phyloP scores from a whole-genome alignment of 1,139 yeast genomes.

The Hansenula lynferdii region DNA sequence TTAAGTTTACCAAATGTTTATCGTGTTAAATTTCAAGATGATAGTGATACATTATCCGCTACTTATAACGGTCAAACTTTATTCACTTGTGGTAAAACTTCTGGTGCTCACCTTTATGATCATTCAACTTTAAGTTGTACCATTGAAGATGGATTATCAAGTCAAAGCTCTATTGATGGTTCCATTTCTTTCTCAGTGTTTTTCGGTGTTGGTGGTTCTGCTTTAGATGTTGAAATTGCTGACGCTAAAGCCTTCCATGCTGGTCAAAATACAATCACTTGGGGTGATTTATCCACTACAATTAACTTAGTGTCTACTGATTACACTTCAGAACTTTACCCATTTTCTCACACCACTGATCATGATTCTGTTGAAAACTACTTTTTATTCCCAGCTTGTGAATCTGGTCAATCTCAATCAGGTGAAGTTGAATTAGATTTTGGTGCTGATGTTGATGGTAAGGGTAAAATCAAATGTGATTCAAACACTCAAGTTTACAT shows the following conservation, averaged over 20 bases:
- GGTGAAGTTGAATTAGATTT: constrained; percentile 24
- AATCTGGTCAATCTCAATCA: constrained; percentile 17
- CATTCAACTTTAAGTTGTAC: constrained; percentile 26
- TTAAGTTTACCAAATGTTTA: constrained; percentile 26
- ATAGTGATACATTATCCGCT: constrained; percentile 13
- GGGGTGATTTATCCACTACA: constrained; percentile 20
- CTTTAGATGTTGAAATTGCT: constrained; percentile 15
- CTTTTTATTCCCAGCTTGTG: constrained; percentile 27
- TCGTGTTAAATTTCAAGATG: constrained; percentile 26
- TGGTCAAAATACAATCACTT: constrained; percentile 6
- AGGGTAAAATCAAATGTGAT: constrained; percentile 23
- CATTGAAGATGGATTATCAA: constrained; percentile 19
- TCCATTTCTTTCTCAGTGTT: constrained; percentile 23
- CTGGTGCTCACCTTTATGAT: constrained; percentile 26
- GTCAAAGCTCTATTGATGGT: constrained; percentile 22
- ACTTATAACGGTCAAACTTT: constrained; percentile 22
- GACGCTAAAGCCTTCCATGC: constrained; percentile 1
- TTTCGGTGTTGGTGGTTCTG: constrained; percentile 25
- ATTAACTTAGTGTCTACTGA: constrained; percentile 22
- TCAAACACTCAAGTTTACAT: constrained; percentile 21
- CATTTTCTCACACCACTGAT: constrained; percentile 26
- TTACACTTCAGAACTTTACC: constrained; percentile 17
- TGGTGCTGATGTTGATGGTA: constrained; percentile 17
- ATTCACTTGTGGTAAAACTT: constrained; percentile 26
- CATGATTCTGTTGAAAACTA: constrained; percentile 26